Conservation (phyloP, 2,329 filamentous ascomycete species). For the Cladosporium phlei region DNA sequence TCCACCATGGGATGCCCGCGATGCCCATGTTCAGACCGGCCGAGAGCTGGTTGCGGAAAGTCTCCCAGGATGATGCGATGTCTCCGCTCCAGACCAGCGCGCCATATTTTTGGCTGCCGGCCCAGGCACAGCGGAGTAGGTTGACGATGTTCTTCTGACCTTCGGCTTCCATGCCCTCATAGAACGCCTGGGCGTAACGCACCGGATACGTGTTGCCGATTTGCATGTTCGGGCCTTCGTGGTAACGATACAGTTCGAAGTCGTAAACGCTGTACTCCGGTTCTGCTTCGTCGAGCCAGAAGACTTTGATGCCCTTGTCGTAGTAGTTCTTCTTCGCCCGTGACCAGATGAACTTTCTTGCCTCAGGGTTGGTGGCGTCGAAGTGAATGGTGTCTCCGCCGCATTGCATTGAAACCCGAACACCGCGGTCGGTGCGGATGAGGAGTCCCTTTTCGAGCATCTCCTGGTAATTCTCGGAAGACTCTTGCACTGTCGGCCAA, state of each 20-base stretch:
- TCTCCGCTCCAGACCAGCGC: conserved; percentile 65
- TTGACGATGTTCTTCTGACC: conserved; percentile 58
- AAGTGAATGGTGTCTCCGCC: conserved; percentile 57
- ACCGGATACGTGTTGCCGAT: conserved; percentile 59
- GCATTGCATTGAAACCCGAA: conserved; percentile 56
- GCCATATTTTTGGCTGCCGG: conserved; percentile 59
- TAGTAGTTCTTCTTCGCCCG: conserved; percentile 59
- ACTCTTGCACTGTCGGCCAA: conserved; percentile 61
- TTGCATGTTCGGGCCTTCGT: conserved; percentile 49
- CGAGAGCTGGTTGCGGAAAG: conserved; percentile 55
- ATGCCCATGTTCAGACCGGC: conserved; percentile 64
- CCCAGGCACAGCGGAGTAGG: conserved; percentile 54
- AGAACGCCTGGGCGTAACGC: conserved; percentile 56
- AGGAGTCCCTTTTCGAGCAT: conserved; percentile 59
- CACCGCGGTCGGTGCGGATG: conserved; percentile 57
- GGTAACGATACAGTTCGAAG: conserved; percentile 63
- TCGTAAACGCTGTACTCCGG: conserved; percentile 62
- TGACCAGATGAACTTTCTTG: conserved; percentile 56
- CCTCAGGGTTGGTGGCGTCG: conserved; percentile 59
- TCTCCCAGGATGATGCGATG: conserved; percentile 60
- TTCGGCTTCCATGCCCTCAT: conserved; percentile 51
- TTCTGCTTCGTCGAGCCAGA: conserved; percentile 68
- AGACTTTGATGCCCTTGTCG: conserved; percentile 56
- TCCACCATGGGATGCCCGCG: conserved; percentile 63
- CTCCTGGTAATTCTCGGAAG: conserved; percentile 56